Evolutionary conservation across 768 basidiomycete species (phyloP).

Genomic region (Russula griseocarnosa): DNA sequence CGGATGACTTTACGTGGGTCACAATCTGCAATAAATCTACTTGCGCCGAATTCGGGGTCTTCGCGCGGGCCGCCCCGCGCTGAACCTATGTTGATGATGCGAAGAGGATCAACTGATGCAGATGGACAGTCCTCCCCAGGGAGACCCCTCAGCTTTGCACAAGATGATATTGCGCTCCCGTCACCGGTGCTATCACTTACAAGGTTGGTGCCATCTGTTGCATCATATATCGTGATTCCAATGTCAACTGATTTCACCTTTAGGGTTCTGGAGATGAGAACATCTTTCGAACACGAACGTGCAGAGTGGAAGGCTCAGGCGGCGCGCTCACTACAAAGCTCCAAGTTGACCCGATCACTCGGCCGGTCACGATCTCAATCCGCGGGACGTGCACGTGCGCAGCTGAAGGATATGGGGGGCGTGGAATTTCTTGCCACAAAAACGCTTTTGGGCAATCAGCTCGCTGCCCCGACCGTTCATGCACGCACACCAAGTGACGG

Average conservation of each 20-base stretch:
- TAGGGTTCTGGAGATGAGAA: conserved; percentile 67
- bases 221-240: neutral
- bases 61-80: conserved; percentile 25
- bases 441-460: conserved; percentile 63
- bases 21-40: conserved; percentile 13
- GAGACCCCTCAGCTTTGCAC: conserved; percentile 57
- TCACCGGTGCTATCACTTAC: conserved; percentile 57
- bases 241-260: neutral
- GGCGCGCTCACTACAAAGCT: conserved; percentile 56
- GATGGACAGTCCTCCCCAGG: conserved; percentile 11
- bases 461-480: conserved; percentile 44
- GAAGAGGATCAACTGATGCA: neutral
- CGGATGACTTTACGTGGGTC: conserved; percentile 5
- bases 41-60: neutral
- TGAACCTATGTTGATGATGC: conserved; percentile 17
- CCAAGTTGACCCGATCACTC: conserved; percentile 51
- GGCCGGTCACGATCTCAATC: conserved; percentile 64
- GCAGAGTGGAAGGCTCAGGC: conserved; percentile 65
- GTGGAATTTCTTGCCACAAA: conserved; percentile 64
- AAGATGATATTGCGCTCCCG: conserved; percentile 55
- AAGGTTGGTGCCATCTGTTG: conserved; percentile 35
- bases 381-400: conserved; percentile 36
- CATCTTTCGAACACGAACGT: conserved; percentile 58
- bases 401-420: conserved; percentile 33
- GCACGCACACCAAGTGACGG: conserved; percentile 27